phyloP scores from a whole-genome alignment of 257 asterid species.

The Fraxinus cuspidata region DNA sequence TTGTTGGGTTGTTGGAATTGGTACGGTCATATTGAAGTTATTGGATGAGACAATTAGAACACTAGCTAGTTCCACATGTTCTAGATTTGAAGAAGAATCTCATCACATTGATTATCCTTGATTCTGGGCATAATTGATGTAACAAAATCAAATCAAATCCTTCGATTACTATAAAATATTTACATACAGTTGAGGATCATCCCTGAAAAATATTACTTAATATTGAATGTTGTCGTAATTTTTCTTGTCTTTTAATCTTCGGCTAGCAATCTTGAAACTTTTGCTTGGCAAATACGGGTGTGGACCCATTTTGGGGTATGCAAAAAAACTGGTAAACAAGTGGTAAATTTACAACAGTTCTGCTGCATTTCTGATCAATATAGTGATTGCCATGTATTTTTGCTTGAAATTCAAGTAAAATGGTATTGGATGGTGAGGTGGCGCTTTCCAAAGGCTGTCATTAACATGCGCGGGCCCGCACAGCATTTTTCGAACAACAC shows the following conservation, averaged over 20 bases:
- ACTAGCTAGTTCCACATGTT: no score
- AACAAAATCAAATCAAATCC: no score
- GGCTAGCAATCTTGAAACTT: conserved; percentile 20
- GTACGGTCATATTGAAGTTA: no score
- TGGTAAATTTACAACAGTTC: conserved; percentile 42
- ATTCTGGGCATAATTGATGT: no score
- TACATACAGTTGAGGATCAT: neutral
- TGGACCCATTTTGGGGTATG: conserved; percentile 56
- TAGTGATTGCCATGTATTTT: conserved; percentile 7
- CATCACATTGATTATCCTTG: no score
- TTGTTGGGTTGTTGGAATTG: no score
- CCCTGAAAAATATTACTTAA: neutral
- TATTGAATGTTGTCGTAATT: conserved; percentile 29
- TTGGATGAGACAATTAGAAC: no score
- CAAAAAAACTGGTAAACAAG: conserved; percentile 31
- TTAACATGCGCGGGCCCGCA: conserved; percentile 23
- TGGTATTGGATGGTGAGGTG: neutral
- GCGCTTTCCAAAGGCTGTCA: conserved; percentile 31
- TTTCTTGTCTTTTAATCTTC: conserved; percentile 38
- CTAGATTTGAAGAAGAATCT: no score
- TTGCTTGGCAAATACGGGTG: conserved; percentile 51
- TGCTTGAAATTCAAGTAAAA: conserved; percentile 52
- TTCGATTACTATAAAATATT: no score
- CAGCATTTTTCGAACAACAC: neutral
- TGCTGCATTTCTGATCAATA: neutral